Evolutionary conservation across 164 flowering plant species (phyloP).

Genomic region (Chimonanthus praecox): DNA sequence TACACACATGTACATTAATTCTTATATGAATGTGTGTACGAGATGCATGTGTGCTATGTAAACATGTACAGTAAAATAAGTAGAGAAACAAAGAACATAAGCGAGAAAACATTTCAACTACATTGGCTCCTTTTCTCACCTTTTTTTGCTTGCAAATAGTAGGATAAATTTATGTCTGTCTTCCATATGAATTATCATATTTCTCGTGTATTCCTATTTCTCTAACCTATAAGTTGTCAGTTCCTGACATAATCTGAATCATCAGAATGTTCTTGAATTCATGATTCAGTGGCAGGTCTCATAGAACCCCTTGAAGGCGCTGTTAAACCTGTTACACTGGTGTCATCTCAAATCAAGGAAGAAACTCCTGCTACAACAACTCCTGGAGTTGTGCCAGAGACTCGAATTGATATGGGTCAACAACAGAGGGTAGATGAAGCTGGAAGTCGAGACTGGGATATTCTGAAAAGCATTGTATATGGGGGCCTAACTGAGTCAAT

Average conservation of each 20-base stretch:
- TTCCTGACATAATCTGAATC: background rate
- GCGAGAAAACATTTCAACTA: no score
- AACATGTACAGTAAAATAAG: no score
- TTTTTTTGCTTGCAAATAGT: no score
- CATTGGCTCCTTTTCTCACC: no score
- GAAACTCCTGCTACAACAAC: background rate
- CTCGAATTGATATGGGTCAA: background rate
- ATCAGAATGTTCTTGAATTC: background rate
- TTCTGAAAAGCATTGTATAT: conserved; percentile 81
- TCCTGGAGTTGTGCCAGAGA: background rate
- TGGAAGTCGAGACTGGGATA: conserved; percentile 33
- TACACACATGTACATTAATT: no score
- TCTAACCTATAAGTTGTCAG: background rate
- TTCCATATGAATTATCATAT: background rate
- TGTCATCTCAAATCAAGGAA: background rate
- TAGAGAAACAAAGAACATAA: no score
- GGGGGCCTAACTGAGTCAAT: conserved; percentile 82
- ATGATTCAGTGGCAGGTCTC: background rate
- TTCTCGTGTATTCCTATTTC: background rate
- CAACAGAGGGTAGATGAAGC: background rate
- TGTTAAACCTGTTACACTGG: background rate
- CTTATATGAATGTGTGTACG: no score
- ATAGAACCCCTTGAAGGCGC: background rate
- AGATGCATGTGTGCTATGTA: no score
- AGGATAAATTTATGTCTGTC: no score